A percentile compares a stretch with the other conserved stretches of the same genome.
phyloP scores from a whole-genome alignment of 2,329 filamentous ascomycete genomes.

The Lasiodiplodia hormozganensis region DNA sequence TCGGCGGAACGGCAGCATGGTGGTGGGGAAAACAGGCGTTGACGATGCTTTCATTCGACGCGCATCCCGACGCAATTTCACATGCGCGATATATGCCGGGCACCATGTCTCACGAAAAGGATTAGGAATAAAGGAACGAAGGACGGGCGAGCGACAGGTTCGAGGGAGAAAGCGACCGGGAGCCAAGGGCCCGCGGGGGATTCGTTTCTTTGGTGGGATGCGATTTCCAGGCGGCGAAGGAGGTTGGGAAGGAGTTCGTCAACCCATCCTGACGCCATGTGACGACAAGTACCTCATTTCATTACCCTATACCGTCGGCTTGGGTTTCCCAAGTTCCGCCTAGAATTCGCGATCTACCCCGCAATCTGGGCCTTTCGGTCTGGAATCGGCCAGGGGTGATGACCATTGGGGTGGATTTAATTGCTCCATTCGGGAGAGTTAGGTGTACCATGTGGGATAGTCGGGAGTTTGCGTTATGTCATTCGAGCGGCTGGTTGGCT shows the following conservation, averaged over 20 bases:
- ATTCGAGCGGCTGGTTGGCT: slow-evolving; percentile 13
- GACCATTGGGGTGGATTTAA: slow-evolving; percentile 5
- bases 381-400: neutral
- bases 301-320: neutral
- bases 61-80: slow-evolving; percentile 2
- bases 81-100: neutral
- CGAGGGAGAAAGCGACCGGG: neutral
- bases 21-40: neutral
- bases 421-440: slow-evolving; percentile 18
- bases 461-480: slow-evolving; percentile 27
- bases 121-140: neutral
- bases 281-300: slow-evolving; percentile 1
- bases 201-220: neutral
- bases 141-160: neutral
- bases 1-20: neutral
- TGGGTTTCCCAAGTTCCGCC: neutral
- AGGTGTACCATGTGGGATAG: neutral
- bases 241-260: neutral
- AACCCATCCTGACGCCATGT: neutral
- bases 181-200: neutral
- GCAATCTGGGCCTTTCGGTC: neutral
- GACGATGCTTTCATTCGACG: neutral
- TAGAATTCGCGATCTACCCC: slow-evolving; percentile 2
- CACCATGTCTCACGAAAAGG: slow-evolving; percentile 2
- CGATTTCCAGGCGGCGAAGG: neutral